Percentiles rank a stretch among this genome's conserved stretches.
These are phyloP conservation scores for Metschnikowia corniflorae DNA, from an alignment of 805 yeast genomes.

Conservation along the genomic window DNA sequence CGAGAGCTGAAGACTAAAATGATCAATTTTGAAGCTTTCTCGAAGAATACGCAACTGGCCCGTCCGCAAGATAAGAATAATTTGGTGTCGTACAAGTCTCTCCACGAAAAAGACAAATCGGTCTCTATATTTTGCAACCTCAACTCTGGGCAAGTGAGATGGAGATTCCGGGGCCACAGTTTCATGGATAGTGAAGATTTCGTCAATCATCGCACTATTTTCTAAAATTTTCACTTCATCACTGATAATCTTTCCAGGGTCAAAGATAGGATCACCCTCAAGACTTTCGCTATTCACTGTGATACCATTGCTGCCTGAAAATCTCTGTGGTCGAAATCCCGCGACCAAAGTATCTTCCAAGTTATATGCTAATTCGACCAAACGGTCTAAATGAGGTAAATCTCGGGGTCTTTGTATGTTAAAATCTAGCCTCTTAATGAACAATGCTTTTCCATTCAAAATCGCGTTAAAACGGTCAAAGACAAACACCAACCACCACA, in stretches of 20 bases:
- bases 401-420: conserved; percentile 13
- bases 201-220: conserved; percentile 2
- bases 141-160: conserved; percentile 11
- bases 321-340: conserved; percentile 15
- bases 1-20: conserved; percentile 10
- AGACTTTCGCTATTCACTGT: conserved; percentile 4
- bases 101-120: conserved; percentile 14
- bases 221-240: conserved; percentile 8
- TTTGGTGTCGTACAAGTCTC: conserved; percentile 13
- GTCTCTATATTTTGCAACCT: conserved; percentile 12
- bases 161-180: background rate
- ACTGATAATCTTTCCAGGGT: conserved; percentile 11
- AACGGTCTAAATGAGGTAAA: conserved; percentile 11
- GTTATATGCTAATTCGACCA: conserved; percentile 15
- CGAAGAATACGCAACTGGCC: conserved; percentile 14
- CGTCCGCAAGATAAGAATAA: conserved; percentile 14
- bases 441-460: conserved; percentile 16
- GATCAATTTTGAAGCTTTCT: conserved; percentile 9
- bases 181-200: background rate
- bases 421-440: conserved; percentile 17
- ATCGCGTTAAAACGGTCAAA: conserved; percentile 20
- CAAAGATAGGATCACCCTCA: conserved; percentile 15
- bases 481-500: conserved; percentile 23
- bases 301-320: background rate
- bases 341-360: conserved; percentile 17